Conservation (phyloP, 2,329 filamentous ascomycete species). For the Cercospora citrullina region DNA sequence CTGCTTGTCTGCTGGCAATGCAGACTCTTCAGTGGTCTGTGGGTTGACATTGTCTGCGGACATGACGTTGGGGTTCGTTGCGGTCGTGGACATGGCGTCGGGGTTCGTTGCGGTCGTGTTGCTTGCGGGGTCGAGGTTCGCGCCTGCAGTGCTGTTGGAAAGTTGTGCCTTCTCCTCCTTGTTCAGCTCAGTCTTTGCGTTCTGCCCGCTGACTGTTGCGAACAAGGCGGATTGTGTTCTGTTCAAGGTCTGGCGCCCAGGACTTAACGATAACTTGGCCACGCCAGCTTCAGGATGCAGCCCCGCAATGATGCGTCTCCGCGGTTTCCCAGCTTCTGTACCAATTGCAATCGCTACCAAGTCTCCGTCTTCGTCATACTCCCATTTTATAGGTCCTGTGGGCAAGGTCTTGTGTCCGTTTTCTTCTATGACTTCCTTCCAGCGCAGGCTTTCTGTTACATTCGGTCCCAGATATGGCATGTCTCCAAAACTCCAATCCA, state of each 20-base stretch:
- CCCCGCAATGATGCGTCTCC: constrained; percentile 44
- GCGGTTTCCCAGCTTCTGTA: constrained; percentile 43
- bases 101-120: constrained; percentile 4
- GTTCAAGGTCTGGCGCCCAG: constrained; percentile 26
- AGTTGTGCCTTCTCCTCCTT: constrained; percentile 3
- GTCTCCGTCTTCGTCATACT: constrained; percentile 44
- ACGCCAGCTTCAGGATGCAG: constrained; percentile 36
- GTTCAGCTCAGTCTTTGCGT: constrained; percentile 6
- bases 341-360: constrained; percentile 50
- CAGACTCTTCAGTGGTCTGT: constrained; percentile 8
- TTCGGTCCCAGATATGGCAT: constrained; percentile 67
- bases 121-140: neutral
- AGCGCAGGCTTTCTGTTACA: constrained; percentile 46
- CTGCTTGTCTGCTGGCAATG: constrained; percentile 1
- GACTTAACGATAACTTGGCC: constrained; percentile 31
- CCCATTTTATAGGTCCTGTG: constrained; percentile 51
- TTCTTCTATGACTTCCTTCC: constrained; percentile 38
- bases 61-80: constrained; percentile 8
- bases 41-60: constrained; percentile 9
- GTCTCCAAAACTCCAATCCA: constrained; percentile 80
- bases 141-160: constrained; percentile 10
- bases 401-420: constrained; percentile 46
- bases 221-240: constrained; percentile 27
- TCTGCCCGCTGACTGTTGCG: constrained; percentile 16
- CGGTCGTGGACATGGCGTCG: neutral